These are phyloP conservation scores for Diutina sp. DNA, from an alignment of 1,139 yeast genomes.

Conservation along the genomic window DNA sequence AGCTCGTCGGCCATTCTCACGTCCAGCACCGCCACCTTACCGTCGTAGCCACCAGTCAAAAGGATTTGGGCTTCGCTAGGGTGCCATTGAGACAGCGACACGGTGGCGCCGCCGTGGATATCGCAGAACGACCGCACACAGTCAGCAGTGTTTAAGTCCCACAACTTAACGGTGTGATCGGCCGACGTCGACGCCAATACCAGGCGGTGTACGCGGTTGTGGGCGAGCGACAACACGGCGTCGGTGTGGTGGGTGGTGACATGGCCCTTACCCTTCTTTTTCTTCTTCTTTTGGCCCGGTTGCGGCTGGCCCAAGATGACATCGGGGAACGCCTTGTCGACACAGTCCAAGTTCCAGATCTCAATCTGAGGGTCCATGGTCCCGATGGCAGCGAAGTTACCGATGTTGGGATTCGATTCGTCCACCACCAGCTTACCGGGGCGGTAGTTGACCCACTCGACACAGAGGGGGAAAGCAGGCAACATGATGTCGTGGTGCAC, in stretches of 20 bases:
- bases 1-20: constrained; percentile 62
- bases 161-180: constrained; percentile 83
- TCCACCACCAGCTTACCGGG: constrained; percentile 25
- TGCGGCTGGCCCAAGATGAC: constrained; percentile 75
- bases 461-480: constrained; percentile 93
- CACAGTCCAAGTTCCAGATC: constrained; percentile 86
- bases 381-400: constrained; percentile 92
- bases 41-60: constrained; percentile 89
- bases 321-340: constrained; percentile 93
- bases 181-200: constrained; percentile 92
- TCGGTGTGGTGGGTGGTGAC: constrained; percentile 80
- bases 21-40: constrained; percentile 67
- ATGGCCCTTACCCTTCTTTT: constrained; percentile 34
- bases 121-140: constrained; percentile 61
- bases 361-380: constrained; percentile 97
- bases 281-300: constrained; percentile 35
- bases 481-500: constrained; percentile 96
- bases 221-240: constrained; percentile 81
- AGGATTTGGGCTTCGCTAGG: constrained; percentile 62
- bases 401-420: constrained; percentile 33
- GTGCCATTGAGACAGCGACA: constrained; percentile 85
- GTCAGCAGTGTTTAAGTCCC: constrained; percentile 73
- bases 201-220: constrained; percentile 71
- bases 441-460: constrained; percentile 82
- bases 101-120: constrained; percentile 58